These are phyloP conservation scores for Aspergillus chevalieri DNA, from an alignment of 2,329 filamentous ascomycete genomes.

Conservation along the genomic window DNA sequence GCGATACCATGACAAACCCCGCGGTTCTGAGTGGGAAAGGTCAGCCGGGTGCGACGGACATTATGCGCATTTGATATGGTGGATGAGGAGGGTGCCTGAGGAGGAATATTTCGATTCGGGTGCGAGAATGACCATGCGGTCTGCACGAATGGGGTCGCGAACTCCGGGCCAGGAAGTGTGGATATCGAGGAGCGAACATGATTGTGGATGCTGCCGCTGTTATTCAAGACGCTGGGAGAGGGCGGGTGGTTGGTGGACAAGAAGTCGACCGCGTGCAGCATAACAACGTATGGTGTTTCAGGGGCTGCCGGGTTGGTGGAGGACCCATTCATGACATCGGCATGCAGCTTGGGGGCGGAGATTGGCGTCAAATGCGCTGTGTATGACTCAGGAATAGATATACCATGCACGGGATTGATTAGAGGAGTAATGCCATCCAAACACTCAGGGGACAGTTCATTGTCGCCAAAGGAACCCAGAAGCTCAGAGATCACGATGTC, in stretches of 20 bases:
- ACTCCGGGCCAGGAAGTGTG: slow-evolving; percentile 26
- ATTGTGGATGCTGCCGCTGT: slow-evolving; percentile 13
- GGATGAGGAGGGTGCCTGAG: slow-evolving; percentile 24
- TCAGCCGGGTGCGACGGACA: slow-evolving; percentile 67
- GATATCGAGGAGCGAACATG: slow-evolving; percentile 22
- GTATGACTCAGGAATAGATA: slow-evolving; percentile 90
- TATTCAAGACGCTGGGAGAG: slow-evolving; percentile 6
- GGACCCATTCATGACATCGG: slow-evolving; percentile 65
- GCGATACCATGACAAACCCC: slow-evolving; percentile 86
- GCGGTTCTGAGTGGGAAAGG: slow-evolving; percentile 69
- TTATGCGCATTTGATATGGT: slow-evolving; percentile 84
- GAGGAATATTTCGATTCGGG: slow-evolving; percentile 34
- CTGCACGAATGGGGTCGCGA: slow-evolving; percentile 33
- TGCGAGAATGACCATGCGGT: slow-evolving; percentile 42
- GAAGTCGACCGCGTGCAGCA: slow-evolving; percentile 83
- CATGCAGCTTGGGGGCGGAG: slow-evolving; percentile 74
- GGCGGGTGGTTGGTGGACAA: slow-evolving; percentile 61
- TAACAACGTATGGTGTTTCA: slow-evolving; percentile 90
- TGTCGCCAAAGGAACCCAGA: slow-evolving; percentile 88
- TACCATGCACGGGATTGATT: slow-evolving; percentile 70
- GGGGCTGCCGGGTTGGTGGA: slow-evolving; percentile 64
- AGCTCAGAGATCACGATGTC: slow-evolving; percentile 94
- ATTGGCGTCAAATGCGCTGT: slow-evolving; percentile 92
- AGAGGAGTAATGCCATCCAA: slow-evolving; percentile 92
- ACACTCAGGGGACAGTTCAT: slow-evolving; percentile 94